A percentile compares a stretch with the other conserved stretches of the same genome.
Conservation (phyloP, 306 rosid species). For the Crataegus laevigata region DNA sequence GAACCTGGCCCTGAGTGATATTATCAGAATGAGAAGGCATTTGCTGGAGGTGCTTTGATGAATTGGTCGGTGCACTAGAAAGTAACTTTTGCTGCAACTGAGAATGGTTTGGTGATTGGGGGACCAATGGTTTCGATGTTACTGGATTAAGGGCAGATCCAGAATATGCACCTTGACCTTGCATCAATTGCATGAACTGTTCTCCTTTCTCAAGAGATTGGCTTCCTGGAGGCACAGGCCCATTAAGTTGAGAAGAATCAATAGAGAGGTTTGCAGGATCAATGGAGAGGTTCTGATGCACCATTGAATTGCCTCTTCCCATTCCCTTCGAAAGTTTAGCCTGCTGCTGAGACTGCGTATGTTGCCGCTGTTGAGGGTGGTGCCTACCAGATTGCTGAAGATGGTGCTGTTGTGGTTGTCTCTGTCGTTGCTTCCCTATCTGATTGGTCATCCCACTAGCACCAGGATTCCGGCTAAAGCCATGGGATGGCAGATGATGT, state of each 20-base stretch:
- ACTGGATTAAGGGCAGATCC: constrained; percentile 59
- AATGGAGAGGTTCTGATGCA: constrained; percentile 55
- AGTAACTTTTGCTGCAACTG: constrained; percentile 64
- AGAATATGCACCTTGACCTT: constrained; percentile 64
- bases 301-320: constrained; percentile 64
- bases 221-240: constrained; percentile 64
- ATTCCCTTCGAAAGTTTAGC: constrained; percentile 70
- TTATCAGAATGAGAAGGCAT: constrained; percentile 59
- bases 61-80: constrained; percentile 44
- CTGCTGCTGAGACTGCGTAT: constrained; percentile 68
- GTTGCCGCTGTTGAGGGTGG: constrained; percentile 83
- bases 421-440: constrained; percentile 65
- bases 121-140: constrained; percentile 55
- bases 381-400: constrained; percentile 79
- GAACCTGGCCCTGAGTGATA: constrained; percentile 50
- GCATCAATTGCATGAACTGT: constrained; percentile 60
- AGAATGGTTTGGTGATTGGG: constrained; percentile 59
- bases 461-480: constrained; percentile 66
- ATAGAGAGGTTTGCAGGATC: constrained; percentile 52
- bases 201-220: constrained; percentile 91
- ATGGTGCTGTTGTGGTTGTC: constrained; percentile 65
- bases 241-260: constrained; percentile 74
- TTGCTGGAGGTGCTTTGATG: constrained; percentile 59
- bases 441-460: constrained; percentile 58
- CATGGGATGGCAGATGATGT: constrained; percentile 74